Base-by-base conservation (phyloP, 106 monocot genomes). In the Phalaenopsis aphrodite region DNA sequence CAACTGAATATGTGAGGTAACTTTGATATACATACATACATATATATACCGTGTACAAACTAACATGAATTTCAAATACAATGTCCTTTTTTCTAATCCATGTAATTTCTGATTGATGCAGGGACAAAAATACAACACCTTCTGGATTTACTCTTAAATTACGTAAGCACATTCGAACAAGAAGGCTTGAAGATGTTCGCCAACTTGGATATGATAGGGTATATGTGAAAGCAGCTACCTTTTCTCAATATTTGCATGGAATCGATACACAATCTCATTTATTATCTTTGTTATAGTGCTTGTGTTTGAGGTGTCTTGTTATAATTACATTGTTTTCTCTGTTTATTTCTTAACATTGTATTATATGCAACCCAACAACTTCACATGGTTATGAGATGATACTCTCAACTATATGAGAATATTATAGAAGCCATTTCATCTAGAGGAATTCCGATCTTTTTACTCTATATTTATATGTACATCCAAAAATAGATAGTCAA, bases 151-250 rank as follows among this genome's bases (percentile, higher is more conserved):
- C 98, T 67, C 93, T 99, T 37, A 99, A 99, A 77, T 82, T 99
- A 46, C 87, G 98, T 24, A 99, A 91, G 72, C 98, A 99, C 71
- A 94, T 99, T 42, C 84, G 98, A 4, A 93, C 90, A 52, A 99
- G 87, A 83, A 88, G 98, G 72, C 94, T 99, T 75, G 95, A 99
- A 87, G 94, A 99, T 84, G 91, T 99, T 18, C 89, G 98, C 42
- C 94, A 95, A 82, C 98, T 99, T 42, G 98, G 98, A 81, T 99
- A 93, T 80, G 98, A 99, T 84, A 92, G 98, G 69, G 98, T 99
- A 92, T 84, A 76, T 16, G 37, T 43, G 42, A 48, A 78, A 73
- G 67, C 43, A 79, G 57, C 12, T 4, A 39, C 48, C 8, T 46
- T 84, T 24, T 78, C 43, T 1, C 52, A 21, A 78, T 67, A 69